phyloP scores from a whole-genome alignment of 2,329 filamentous ascomycete genomes.

The Tolypocladium paradoxum region DNA sequence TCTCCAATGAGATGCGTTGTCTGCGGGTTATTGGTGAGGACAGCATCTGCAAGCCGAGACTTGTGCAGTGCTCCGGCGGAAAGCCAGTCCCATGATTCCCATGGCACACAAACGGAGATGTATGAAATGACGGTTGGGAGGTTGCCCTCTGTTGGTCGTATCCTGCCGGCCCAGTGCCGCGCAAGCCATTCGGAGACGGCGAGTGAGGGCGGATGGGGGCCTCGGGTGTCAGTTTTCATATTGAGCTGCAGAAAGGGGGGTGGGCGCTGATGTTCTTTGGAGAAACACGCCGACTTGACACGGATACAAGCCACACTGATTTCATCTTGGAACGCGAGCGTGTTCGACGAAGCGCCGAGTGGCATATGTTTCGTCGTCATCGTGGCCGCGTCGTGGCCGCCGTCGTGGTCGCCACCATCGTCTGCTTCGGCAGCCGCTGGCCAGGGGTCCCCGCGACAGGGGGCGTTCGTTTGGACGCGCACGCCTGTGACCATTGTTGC shows the following conservation, averaged over 20 bases:
- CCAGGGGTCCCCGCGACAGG: neutral
- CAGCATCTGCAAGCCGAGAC: neutral
- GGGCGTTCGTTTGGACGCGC: no score
- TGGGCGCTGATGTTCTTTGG: neutral
- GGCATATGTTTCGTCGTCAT: neutral
- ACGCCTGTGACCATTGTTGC: neutral
- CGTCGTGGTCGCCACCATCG: neutral
- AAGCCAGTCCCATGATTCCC: neutral
- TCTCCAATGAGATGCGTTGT: neutral
- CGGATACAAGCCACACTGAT: neutral
- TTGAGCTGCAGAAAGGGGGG: neutral
- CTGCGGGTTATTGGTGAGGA: neutral
- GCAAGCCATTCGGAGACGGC: neutral
- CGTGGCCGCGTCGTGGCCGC: neutral
- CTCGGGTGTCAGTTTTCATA: neutral
- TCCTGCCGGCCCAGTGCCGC: neutral
- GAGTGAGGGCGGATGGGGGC: neutral
- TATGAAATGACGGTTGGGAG: neutral
- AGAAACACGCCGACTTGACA: neutral
- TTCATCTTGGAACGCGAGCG: neutral
- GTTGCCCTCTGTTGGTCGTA: neutral
- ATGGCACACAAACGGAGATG: neutral
- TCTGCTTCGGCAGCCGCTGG: neutral
- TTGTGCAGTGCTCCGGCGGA: neutral
- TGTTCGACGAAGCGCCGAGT: constrained; percentile 6